A percentile compares a stretch with the other conserved stretches of the same genome.
Conservation (phyloP, 805 yeast genomes). For the Metschnikowia peoriensis region DNA sequence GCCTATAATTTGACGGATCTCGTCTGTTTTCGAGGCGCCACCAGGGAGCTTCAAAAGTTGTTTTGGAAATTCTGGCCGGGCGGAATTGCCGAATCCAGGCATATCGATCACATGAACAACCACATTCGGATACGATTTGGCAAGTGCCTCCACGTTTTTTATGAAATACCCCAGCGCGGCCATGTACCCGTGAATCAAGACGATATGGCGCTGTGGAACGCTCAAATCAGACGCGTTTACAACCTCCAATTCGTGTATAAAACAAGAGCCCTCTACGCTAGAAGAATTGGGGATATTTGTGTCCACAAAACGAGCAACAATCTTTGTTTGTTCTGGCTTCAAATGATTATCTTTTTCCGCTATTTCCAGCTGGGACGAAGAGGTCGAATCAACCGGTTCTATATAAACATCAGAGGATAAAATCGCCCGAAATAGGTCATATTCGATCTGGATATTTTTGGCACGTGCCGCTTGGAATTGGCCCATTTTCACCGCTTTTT, state of each 20-base stretch:
- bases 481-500: conserved; percentile 6
- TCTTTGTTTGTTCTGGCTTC: neutral
- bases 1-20: conserved; percentile 31
- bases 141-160: conserved; percentile 35
- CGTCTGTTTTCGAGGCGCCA: conserved; percentile 17
- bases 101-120: conserved; percentile 39
- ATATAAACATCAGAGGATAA: conserved; percentile 30
- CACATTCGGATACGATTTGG: conserved; percentile 30
- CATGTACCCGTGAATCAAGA: conserved; percentile 44
- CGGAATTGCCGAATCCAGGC: conserved; percentile 45
- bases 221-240: conserved; percentile 19
- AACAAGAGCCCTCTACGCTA: conserved; percentile 21
- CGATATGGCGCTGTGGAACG: conserved; percentile 22
- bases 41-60: conserved; percentile 24
- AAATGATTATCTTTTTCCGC: neutral
- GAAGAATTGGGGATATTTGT: conserved; percentile 20
- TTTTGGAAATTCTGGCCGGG: conserved; percentile 37
- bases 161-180: conserved; percentile 44
- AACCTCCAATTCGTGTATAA: conserved; percentile 38
- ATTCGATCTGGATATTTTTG: conserved; percentile 30
- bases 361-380: neutral
- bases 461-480: conserved; percentile 20
- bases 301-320: conserved; percentile 27
- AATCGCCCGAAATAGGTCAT: conserved; percentile 33
- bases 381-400: conserved; percentile 18